Percentiles rank a stretch among this genome's conserved stretches.
phyloP scores from a whole-genome alignment of 2,329 filamentous ascomycete species.

The Trichocomaceae sp. region DNA sequence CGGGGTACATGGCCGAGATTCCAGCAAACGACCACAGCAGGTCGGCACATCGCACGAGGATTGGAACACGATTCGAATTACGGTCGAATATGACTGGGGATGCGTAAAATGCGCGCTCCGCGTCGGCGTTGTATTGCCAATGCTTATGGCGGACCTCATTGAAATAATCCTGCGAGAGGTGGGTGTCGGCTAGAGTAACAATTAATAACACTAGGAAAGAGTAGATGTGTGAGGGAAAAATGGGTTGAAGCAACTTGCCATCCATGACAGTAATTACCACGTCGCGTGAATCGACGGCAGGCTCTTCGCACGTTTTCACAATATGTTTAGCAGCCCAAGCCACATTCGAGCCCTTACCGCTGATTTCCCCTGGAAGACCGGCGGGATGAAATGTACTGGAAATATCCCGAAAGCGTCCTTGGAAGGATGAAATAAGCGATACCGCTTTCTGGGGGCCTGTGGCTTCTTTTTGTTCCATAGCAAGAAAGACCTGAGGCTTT shows the following conservation, averaged over 20 bases:
- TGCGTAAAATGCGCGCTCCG: slow-evolving; percentile 55
- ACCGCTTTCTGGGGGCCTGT: slow-evolving; percentile 57
- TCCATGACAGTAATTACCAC: slow-evolving; percentile 67
- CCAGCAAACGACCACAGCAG: slow-evolving; percentile 66
- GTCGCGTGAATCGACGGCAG: slow-evolving; percentile 33
- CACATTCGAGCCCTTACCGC: slow-evolving; percentile 69
- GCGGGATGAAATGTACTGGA: slow-evolving; percentile 61
- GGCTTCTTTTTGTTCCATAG: slow-evolving; percentile 64
- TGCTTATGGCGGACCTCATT: slow-evolving; percentile 59
- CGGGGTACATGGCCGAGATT: slow-evolving; percentile 60
- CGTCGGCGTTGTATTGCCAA: slow-evolving; percentile 37
- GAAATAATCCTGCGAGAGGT: slow-evolving; percentile 64
- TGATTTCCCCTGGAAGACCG: slow-evolving; percentile 60
- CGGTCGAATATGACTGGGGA: slow-evolving; percentile 69
- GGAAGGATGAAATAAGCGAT: slow-evolving; percentile 55
- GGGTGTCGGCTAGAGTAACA: slow-evolving; percentile 45
- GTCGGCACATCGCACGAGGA: slow-evolving; percentile 64
- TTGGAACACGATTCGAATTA: slow-evolving; percentile 62
- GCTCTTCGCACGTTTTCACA: slow-evolving; percentile 20
- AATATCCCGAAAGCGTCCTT: slow-evolving; percentile 59
- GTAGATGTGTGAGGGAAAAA: not conserved
- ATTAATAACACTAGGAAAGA: not conserved
- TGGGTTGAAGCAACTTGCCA: slow-evolving; percentile 47
- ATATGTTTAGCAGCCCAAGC: slow-evolving; percentile 55
- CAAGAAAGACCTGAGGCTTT: slow-evolving; percentile 56